A percentile compares a stretch with the other conserved stretches of the same genome.
These are phyloP conservation scores for Tuctoria greenei DNA, from an alignment of 176 grass and related monocot species.

Conservation along the genomic window DNA sequence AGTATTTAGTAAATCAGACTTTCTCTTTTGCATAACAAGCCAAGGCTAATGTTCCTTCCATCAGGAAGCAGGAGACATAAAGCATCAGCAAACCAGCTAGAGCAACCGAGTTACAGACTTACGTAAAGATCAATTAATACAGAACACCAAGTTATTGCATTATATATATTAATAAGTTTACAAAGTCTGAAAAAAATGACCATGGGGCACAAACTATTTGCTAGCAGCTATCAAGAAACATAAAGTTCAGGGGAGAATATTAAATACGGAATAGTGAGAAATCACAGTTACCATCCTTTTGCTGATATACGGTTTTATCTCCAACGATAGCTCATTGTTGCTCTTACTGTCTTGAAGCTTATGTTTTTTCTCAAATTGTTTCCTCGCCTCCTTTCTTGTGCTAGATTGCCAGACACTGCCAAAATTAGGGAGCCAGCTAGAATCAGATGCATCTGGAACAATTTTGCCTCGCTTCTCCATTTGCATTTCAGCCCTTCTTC, in stretches of 20 bases:
- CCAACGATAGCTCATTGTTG: slow-evolving; percentile 36
- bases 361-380: slow-evolving; percentile 73
- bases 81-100: neutral
- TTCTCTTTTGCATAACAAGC: neutral
- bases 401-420: slow-evolving; percentile 86
- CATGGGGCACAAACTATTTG: neutral
- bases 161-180: neutral
- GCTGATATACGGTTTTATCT: slow-evolving; percentile 89
- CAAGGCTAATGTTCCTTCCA: neutral
- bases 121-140: neutral
- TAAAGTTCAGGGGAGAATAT: neutral
- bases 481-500: slow-evolving; percentile 80
- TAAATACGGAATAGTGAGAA: slow-evolving; percentile 22
- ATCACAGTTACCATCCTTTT: slow-evolving; percentile 75
- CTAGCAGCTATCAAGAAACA: slow-evolving; percentile 5
- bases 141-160: neutral
- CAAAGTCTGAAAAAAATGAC: neutral
- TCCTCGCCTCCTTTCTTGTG: slow-evolving; percentile 80
- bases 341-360: slow-evolving; percentile 38
- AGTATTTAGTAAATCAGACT: neutral
- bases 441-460: slow-evolving; percentile 44
- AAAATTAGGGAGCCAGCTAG: slow-evolving; percentile 96
- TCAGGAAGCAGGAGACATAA: neutral
- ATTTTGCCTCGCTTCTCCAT: slow-evolving; percentile 69
- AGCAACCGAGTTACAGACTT: neutral